phyloP scores from a whole-genome alignment of 352 stramenopile genomes.

The Elongisporangium prolatum region DNA sequence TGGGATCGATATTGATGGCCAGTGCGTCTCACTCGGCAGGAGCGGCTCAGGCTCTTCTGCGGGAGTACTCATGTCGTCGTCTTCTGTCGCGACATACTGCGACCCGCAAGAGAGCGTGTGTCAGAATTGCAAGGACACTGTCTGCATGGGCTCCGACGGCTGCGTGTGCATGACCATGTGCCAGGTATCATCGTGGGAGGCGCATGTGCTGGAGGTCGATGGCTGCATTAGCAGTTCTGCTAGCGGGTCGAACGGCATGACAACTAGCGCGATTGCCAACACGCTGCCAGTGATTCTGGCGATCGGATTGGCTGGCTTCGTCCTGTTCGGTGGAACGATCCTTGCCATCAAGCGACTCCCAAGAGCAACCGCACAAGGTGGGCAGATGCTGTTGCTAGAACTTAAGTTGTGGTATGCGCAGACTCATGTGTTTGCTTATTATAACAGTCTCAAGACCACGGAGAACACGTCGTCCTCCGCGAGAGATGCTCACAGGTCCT shows the following conservation, averaged over 20 bases:
- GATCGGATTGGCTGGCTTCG: not conserved
- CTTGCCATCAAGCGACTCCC: not conserved
- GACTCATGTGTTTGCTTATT: too few species aligned
- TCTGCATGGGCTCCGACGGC: constrained; percentile 28
- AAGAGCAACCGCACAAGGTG: not conserved
- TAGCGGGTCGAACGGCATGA: constrained; percentile 2
- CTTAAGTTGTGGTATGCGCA: too few species aligned
- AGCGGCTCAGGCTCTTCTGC: not conserved
- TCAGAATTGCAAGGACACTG: not conserved
- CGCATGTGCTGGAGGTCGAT: constrained; percentile 19
- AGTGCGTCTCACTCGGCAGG: not conserved
- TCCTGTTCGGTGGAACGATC: not conserved
- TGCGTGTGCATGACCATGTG: constrained; percentile 45
- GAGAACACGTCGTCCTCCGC: not conserved
- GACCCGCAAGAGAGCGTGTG: not conserved
- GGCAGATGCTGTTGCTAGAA: too few species aligned
- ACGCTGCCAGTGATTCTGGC: not conserved
- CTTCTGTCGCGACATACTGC: not conserved
- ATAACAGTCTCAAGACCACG: not conserved
- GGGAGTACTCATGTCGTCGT: not conserved
- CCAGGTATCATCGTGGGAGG: constrained; percentile 18
- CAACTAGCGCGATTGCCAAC: not conserved
- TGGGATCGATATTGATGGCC: not conserved
- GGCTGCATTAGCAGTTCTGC: constrained; percentile 5
- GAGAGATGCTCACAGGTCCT: not conserved